Evolutionary conservation across 441 rosid species (phyloP).

Genomic region (Mallotus japonicus): DNA sequence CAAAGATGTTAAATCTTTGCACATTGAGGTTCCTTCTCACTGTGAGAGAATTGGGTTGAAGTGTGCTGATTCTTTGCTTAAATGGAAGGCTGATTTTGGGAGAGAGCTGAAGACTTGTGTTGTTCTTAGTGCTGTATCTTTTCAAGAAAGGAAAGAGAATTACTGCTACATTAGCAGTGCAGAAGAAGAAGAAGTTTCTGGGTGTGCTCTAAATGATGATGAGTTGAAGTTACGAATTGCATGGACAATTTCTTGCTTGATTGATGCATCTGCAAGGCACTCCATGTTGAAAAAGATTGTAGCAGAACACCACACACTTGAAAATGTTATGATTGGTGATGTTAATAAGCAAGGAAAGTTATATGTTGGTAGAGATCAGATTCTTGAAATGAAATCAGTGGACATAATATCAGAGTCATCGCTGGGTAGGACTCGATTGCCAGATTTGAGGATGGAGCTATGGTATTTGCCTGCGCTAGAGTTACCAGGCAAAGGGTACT

Average conservation of each 20-base stretch:
- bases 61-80: constrained; percentile 27
- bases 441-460: constrained; percentile 39
- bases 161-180: not conserved
- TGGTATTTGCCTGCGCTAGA: constrained; percentile 36
- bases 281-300: constrained; percentile 29
- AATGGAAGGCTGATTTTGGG: constrained; percentile 46
- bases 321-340: constrained; percentile 33
- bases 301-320: constrained; percentile 24
- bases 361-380: constrained; percentile 29
- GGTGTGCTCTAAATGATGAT: constrained; percentile 24
- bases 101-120: constrained; percentile 33
- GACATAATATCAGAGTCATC: not conserved
- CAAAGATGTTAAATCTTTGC: constrained; percentile 27
- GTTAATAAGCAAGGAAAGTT: constrained; percentile 37
- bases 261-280: constrained; percentile 39
- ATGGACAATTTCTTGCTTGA: constrained; percentile 41
- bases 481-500: constrained; percentile 33
- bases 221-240: constrained; percentile 37
- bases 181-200: not conserved
- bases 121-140: constrained; percentile 37
- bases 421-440: constrained; percentile 28
- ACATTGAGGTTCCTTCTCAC: constrained; percentile 30
- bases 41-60: constrained; percentile 16
- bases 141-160: constrained; percentile 10
- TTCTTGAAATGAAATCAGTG: constrained; percentile 21